Evolutionary conservation across 2,329 filamentous ascomycete genomes (phyloP).

Genomic region (Dactylonectria macrodidyma): DNA sequence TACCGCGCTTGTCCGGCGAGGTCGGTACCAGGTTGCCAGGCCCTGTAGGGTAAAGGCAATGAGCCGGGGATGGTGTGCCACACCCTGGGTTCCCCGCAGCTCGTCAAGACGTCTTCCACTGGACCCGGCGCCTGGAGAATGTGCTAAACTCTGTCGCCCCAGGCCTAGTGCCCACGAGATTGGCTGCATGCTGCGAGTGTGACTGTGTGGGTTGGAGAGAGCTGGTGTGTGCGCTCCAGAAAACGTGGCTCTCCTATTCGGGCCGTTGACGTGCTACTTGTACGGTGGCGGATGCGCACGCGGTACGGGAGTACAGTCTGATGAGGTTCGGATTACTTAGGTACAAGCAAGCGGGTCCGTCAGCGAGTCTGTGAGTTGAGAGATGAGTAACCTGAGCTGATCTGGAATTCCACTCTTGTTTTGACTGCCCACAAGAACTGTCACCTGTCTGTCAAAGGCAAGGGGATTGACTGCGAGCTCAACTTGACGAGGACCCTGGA

Average conservation of each 20-base stretch:
- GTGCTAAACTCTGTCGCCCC: constrained; percentile 6
- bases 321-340: neutral
- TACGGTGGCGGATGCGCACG: neutral
- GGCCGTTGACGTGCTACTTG: constrained; percentile 43
- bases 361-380: neutral
- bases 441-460: neutral
- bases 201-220: constrained; percentile 31
- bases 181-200: constrained; percentile 27
- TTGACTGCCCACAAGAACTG: too few species aligned
- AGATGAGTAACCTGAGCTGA: neutral
- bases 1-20: neutral
- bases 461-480: neutral
- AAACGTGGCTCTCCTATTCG: constrained; percentile 43
- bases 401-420: neutral
- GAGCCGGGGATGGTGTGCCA: constrained; percentile 38
- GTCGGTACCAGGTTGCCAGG: constrained; percentile 19
- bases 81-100: constrained; percentile 47
- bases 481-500: neutral
- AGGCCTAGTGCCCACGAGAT: constrained; percentile 36
- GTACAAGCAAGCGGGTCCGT: neutral
- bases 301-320: neutral
- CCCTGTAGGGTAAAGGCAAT: constrained; percentile 19
- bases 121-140: constrained; percentile 5
- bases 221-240: constrained; percentile 29
- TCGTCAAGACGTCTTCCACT: constrained; percentile 36